Conservation (phyloP, 768 basidiomycete species). For the Crepidotus variabilis region DNA sequence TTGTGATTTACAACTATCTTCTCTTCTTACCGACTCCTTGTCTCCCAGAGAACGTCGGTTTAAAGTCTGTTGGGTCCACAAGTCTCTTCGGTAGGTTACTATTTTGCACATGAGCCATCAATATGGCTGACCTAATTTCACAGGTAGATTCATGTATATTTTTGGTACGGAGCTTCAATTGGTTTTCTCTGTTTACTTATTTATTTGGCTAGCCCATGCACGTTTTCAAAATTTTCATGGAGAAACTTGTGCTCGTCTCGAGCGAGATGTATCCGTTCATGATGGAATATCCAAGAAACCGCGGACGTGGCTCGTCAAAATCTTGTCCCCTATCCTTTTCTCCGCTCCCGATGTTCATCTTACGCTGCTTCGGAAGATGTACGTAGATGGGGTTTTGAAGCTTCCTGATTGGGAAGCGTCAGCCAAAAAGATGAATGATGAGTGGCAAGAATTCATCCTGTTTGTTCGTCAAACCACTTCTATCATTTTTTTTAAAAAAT, state of each 20-base stretch:
- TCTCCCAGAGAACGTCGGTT: slow-evolving; percentile 23
- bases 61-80: slow-evolving; percentile 19
- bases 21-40: background rate
- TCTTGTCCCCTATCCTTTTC: slow-evolving; percentile 44
- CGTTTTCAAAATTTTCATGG: slow-evolving; percentile 46
- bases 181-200: background rate
- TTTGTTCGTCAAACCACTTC: slow-evolving; percentile 28
- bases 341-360: slow-evolving; percentile 39
- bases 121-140: background rate
- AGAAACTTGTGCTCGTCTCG: slow-evolving; percentile 40
- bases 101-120: background rate
- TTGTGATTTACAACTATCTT: too few species aligned
- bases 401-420: slow-evolving; percentile 17
- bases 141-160: slow-evolving; percentile 42
- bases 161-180: slow-evolving; percentile 41
- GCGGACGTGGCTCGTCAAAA: slow-evolving; percentile 34
- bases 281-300: slow-evolving; percentile 19
- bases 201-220: slow-evolving; percentile 23
- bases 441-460: slow-evolving; percentile 29
- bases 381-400: slow-evolving; percentile 40
- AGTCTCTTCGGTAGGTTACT: slow-evolving; percentile 23
- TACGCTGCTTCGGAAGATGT: slow-evolving; percentile 37
- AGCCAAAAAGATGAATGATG: slow-evolving; percentile 17
- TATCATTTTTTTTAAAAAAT: background rate
- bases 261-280: slow-evolving; percentile 40